phyloP scores from a whole-genome alignment of 2,329 filamentous ascomycete genomes.

The Coniochaeta sp. region DNA sequence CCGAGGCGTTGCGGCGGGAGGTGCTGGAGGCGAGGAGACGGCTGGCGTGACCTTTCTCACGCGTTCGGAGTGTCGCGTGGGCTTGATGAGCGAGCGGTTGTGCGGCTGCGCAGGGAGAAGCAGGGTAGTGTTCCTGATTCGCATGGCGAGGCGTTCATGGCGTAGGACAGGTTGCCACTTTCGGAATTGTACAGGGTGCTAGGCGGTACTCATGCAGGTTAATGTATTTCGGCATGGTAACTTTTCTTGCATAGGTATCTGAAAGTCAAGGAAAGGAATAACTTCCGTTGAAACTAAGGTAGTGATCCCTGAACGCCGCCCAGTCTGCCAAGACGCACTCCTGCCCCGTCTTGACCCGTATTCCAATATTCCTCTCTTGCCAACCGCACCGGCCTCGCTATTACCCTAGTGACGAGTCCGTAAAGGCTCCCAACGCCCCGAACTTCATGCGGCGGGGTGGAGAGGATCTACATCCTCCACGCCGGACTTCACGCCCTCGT shows the following conservation, averaged over 20 bases:
- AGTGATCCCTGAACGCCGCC: conserved; percentile 1
- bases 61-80: background rate
- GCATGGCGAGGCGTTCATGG: background rate
- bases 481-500: conserved; percentile 51
- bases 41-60: background rate
- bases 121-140: background rate
- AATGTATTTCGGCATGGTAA: conserved; percentile 4
- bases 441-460: conserved; percentile 22
- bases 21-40: conserved; percentile 56
- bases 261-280: conserved; percentile 7
- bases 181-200: background rate
- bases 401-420: background rate
- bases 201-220: background rate
- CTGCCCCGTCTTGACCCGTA: background rate
- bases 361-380: background rate
- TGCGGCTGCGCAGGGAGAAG: background rate
- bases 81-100: background rate
- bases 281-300: conserved; percentile 7
- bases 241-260: conserved; percentile 11
- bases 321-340: background rate
- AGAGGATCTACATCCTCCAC: conserved; percentile 64
- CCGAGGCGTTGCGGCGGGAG: conserved; percentile 61
- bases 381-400: background rate
- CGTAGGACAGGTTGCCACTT: background rate
- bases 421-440: background rate